phyloP scores from a whole-genome alignment of 805 yeast species.

The Danielozyma ontarioensis region DNA sequence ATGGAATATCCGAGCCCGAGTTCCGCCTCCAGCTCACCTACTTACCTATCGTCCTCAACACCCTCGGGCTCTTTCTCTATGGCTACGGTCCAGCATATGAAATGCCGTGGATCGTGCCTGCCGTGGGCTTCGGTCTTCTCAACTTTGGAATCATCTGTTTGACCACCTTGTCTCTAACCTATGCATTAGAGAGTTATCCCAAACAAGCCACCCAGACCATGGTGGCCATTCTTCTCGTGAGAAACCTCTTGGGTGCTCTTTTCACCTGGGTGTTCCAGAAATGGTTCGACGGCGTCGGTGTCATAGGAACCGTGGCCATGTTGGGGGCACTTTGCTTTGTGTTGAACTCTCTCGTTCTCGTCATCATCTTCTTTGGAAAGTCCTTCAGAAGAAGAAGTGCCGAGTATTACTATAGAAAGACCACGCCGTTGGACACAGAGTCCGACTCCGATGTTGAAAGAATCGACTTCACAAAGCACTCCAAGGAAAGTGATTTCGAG shows the following conservation, averaged over 20 bases:
- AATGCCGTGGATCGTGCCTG: constrained; percentile 3
- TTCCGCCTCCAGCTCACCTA: not conserved
- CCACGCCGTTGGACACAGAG: too few species aligned
- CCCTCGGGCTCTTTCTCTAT: not conserved
- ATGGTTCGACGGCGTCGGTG: constrained; percentile 3
- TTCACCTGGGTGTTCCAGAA: constrained; percentile 3
- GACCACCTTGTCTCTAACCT: not conserved
- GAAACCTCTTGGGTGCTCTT: constrained; percentile 2
- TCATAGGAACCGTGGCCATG: constrained; percentile 1
- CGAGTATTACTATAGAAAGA: not conserved
- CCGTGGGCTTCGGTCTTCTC: constrained; percentile 2
- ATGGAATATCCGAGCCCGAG: constrained; percentile 1
- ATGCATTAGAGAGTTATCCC: constrained; percentile 5
- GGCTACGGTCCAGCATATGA: not conserved
- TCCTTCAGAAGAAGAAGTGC: not conserved
- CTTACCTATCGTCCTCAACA: not conserved
- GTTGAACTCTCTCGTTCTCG: not conserved
- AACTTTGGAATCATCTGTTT: constrained; percentile 1
- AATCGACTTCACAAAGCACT: too few species aligned
- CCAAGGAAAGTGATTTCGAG: too few species aligned
- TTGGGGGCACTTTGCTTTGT: constrained; percentile 5
- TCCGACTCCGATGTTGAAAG: too few species aligned
- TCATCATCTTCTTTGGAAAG: not conserved
- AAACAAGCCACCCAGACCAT: constrained; percentile 1
- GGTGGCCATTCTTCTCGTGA: constrained; percentile 3